Evolutionary conservation across 352 stramenopile species (phyloP), one percentile per base, ranked within the genome.

Genomic region (Saprolegnia parasitica): DNA sequence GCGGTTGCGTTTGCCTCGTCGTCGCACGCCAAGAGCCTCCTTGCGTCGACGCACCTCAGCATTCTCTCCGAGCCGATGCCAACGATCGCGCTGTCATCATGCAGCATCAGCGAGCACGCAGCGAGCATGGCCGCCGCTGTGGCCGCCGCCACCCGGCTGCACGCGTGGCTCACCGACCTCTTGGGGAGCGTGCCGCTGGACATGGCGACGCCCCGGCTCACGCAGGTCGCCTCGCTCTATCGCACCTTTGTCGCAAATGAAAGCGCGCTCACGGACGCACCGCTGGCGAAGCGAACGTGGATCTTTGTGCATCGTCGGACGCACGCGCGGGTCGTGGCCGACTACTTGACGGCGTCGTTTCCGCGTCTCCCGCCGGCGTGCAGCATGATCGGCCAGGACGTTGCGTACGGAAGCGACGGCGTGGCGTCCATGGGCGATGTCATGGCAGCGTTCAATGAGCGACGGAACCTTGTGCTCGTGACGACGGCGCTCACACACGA

Each of bases 251-350:
- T 93, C 20, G 56, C 65, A 6, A 84, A 86, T 68, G 68, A 54
- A 21, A 9, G 24, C 23, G 1, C 65, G 73, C 0, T 77, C 64
- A 15, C 1, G 8, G 52, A 16, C 8, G 35, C 52, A 9, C 13
- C 52, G 20, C 20, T 60, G 13, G 11, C 11, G 9, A 60, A 60
- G 52, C 52, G 52, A 3, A 60, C 52, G 13, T 81, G 87, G 87
- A 77, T 95, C 0, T 93, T 93, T 74, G 67, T 95, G 5, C 67
- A 91, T 67, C 78, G 87, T 10, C 79, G 87, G 8, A 83, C 75
- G 26, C 78, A 95, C 67, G 88, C 77, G 37, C 83, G 76, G 1
- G 80, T 95, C 9, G 79, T 93, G 21, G 80, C 85, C 1, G 85
- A 95, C 58, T 95, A 91, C 65, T 71, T 95, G 45, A 84, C 84